Evolutionary conservation across 495 filamentous ascomycete genomes (phyloP).

Genomic region (Penicillium longicatenatum): DNA sequence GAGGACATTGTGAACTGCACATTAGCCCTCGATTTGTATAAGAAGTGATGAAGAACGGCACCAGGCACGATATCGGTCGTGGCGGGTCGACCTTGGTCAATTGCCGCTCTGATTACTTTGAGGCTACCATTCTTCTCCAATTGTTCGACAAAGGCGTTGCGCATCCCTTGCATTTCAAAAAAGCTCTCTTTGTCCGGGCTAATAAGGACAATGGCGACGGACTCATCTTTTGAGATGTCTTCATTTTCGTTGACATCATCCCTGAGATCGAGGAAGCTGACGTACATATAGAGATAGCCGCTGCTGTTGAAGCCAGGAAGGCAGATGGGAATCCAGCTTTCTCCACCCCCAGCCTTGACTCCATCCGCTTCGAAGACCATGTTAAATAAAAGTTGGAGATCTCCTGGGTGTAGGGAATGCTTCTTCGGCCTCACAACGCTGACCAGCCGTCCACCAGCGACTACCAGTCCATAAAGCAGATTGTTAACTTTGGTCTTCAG

Average conservation of each 20-base stretch:
- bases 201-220: constrained; percentile 89
- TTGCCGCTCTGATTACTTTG: constrained; percentile 70
- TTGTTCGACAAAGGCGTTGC: constrained; percentile 74
- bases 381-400: constrained; percentile 95
- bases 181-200: constrained; percentile 91
- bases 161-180: constrained; percentile 84
- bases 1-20: constrained; percentile 95
- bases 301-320: constrained; percentile 96
- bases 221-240: constrained; percentile 60
- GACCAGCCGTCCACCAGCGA: constrained; percentile 91
- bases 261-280: constrained; percentile 74
- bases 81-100: constrained; percentile 67
- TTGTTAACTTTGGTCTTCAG: constrained; percentile 72
- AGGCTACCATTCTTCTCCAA: constrained; percentile 76
- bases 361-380: constrained; percentile 97
- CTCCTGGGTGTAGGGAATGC: constrained; percentile 93
- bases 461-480: constrained; percentile 90
- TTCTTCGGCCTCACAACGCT: constrained; percentile 92
- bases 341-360: constrained; percentile 84
- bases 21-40: constrained; percentile 91
- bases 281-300: constrained; percentile 99
- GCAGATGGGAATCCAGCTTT: constrained; percentile 97
- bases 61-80: constrained; percentile 77
- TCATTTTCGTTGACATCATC: constrained; percentile 37
- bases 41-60: constrained; percentile 80